Evolutionary conservation across 2,329 filamentous ascomycete species (phyloP), one percentile per base, ranked within the genome.

Genomic region (Lasiodiplodia sp.): DNA sequence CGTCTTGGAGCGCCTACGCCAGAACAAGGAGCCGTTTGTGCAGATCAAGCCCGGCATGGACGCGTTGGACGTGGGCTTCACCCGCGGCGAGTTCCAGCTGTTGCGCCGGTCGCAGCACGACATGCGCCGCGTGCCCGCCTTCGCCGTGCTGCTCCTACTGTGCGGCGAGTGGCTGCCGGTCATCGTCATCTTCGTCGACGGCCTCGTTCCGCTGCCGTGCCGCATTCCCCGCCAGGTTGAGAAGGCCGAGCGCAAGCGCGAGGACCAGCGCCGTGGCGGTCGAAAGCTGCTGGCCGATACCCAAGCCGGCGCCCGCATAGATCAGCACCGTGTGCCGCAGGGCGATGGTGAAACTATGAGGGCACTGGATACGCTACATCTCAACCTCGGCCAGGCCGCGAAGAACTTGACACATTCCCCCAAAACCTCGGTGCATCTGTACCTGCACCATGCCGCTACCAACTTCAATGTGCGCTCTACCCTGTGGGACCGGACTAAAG

Each of bases 161-260:
- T 92, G 92, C 77, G 95, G 94, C 31, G 95, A 98, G 80, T 91
- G 97, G 81, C 92, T 94, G 1, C 93, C 94, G 0, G 76, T 98
- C 6, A 80, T 96, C 6, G 91, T 97, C 1, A 82, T 94, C 7
- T 86, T 89, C 38, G 82, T 97, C 31, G 86, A 86, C 0, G 89
- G 89, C 23, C 83, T 93, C 25, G 91, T 97, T 31, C 95, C 95
- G 0, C 88, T 88, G 73, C 91, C 93, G 0, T 97, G 95, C 78
- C 88, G 93, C 12, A 91, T 97, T 69, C 95, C 95, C 0, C 83
- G 82, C 49, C 95, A 97, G 81, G 82, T 92, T 1, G 37, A 53
- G 28, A 63, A 47, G 47, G n/a, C 58, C 4, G 67, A 67, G 28
- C 65, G 56, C 56, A 51, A 63, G 28, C 25, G 69, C 28, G 37